These are phyloP conservation scores for Forsythia suspensa DNA, from an alignment of 257 asterid genomes.

Conservation along the genomic window DNA sequence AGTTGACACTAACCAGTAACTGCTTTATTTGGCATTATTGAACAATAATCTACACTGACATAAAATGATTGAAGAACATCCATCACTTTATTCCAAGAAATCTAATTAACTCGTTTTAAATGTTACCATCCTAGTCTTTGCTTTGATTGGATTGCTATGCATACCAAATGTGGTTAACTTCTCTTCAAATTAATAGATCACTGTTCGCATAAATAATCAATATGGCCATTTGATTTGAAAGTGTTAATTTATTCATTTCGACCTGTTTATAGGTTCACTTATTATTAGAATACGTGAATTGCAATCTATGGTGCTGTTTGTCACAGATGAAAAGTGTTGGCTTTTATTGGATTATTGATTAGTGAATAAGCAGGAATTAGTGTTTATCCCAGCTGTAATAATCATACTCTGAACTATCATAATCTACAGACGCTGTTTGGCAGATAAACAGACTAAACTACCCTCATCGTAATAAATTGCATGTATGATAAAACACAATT, in stretches of 20 bases:
- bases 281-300: not conserved
- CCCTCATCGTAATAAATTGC: not conserved
- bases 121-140: not conserved
- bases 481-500: not conserved
- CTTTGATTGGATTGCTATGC: slow-evolving; percentile 2
- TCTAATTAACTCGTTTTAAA: not conserved
- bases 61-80: not conserved
- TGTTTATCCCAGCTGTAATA: not conserved
- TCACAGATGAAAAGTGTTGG: not conserved
- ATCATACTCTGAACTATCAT: not conserved
- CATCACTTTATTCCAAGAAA: not conserved
- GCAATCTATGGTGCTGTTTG: not conserved
- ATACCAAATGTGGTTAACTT: not conserved
- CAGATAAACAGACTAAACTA: not conserved
- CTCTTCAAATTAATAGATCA: not conserved
- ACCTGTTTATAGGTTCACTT: not conserved
- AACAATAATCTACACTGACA: not conserved
- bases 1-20: not conserved
- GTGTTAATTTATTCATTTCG: not conserved
- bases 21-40: not conserved
- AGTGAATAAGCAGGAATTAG: not conserved
- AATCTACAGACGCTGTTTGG: not conserved
- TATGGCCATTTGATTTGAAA: not conserved
- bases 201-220: not conserved
- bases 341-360: not conserved